Conservation (phyloP, 2,329 filamentous ascomycete genomes). For the Botrytis galanthina region DNA sequence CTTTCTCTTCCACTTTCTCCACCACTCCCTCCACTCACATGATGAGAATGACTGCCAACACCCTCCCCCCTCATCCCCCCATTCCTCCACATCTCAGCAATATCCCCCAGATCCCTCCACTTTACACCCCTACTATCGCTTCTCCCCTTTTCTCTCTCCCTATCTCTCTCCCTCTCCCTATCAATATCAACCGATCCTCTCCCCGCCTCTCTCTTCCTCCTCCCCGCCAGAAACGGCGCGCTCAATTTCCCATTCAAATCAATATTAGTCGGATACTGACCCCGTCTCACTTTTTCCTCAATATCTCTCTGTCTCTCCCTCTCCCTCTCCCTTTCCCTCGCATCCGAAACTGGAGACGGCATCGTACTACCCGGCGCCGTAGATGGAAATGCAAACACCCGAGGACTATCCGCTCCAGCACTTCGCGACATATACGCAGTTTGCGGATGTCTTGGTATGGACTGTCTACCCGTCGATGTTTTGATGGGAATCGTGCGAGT, state of each 20-base stretch:
- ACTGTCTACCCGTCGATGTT: background rate
- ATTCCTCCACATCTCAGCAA: conserved; percentile 23
- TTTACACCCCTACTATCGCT: conserved; percentile 15
- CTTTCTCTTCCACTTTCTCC: conserved; percentile 17
- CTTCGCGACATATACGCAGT: conserved; percentile 4
- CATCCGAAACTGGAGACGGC: conserved; percentile 15
- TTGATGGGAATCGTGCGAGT: background rate
- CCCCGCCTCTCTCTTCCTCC: conserved; percentile 34
- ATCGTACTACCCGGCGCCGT: conserved; percentile 10
- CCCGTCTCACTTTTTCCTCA: conserved; percentile 29
- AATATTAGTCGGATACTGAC: conserved; percentile 32
- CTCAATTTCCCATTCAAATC: conserved; percentile 36
- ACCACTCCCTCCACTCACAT: conserved; percentile 19
- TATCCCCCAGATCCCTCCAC: conserved; percentile 20
- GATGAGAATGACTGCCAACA: conserved; percentile 12
- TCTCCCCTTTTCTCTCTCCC: conserved; percentile 38
- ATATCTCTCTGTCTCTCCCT: conserved; percentile 31
- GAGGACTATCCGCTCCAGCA: background rate
- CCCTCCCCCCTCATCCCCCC: conserved; percentile 22
- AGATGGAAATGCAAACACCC: conserved; percentile 1
- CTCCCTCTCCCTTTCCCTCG: conserved; percentile 31
- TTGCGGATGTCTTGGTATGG: background rate
- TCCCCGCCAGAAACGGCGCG: conserved; percentile 36
- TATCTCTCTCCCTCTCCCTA: conserved; percentile 29
- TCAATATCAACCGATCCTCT: conserved; percentile 35